Percentiles rank a stretch among this genome's conserved stretches.
phyloP scores from a whole-genome alignment of 805 yeast species.

The Suhomyces faveliae region DNA sequence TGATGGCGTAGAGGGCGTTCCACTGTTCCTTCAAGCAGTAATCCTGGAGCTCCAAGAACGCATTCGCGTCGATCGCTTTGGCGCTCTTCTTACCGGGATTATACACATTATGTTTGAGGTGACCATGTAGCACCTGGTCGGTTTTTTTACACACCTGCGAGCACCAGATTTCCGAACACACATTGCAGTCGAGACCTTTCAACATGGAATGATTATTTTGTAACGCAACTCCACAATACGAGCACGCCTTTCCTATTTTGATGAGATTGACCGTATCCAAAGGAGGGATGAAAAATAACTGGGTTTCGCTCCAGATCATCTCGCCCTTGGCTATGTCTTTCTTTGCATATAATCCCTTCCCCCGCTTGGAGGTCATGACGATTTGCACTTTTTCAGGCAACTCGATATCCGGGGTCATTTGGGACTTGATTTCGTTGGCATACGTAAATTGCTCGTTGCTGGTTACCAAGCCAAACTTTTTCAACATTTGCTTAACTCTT shows the following conservation, averaged over 20 bases:
- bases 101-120: conserved; percentile 53
- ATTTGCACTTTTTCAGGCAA: conserved; percentile 46
- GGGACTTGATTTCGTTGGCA: conserved; percentile 52
- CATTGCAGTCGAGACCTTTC: conserved; percentile 61
- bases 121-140: conserved; percentile 47
- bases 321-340: conserved; percentile 48
- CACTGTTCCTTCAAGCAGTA: conserved; percentile 65
- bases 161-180: conserved; percentile 73
- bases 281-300: conserved; percentile 64
- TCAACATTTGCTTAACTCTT: conserved; percentile 52
- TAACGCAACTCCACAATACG: conserved; percentile 64
- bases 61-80: conserved; percentile 41
- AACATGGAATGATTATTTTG: conserved; percentile 27
- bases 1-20: conserved; percentile 66
- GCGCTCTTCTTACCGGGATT: conserved; percentile 31
- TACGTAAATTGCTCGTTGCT: conserved; percentile 44
- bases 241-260: conserved; percentile 63
- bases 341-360: conserved; percentile 61
- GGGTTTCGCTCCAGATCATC: conserved; percentile 58
- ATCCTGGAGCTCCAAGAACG: conserved; percentile 56
- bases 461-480: conserved; percentile 52
- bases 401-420: conserved; percentile 43
- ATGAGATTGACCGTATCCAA: conserved; percentile 62
- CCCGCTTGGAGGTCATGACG: conserved; percentile 50
- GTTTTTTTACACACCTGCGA: conserved; percentile 54